Base-by-base conservation (phyloP, 2,329 filamentous ascomycete genomes). In the Claviceps pazoutovae region DNA sequence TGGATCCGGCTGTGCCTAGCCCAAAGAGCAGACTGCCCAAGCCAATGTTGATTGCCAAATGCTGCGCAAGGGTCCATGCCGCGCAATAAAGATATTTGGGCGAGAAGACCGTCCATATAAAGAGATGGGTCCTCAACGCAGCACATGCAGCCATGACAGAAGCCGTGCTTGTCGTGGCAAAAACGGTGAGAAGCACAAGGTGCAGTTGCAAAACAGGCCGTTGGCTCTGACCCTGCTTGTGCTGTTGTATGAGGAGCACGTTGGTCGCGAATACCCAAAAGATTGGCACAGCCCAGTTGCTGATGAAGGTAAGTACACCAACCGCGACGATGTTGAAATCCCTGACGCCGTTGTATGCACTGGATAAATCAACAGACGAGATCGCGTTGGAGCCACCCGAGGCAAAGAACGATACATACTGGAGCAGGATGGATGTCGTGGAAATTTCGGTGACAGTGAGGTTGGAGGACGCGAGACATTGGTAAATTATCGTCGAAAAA, bases 51-150 rank as follows among this genome's bases (percentile, higher is more conserved):
- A 91, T 72, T 39, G 77, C 63, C 55, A 90, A 64, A 76, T 98
- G 91, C 71, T 90, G 88, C 7, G 80, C 86, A 46, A 91, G 62
- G 56, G 79, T 82, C 94, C 93, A 98, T 14, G 85, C 88, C 74
- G 93, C 84, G 56, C 82, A 86, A 65, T 95, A 98, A 58, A 98
- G 70, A 66, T 90, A 97, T 67, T 97, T 98, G 0, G 93, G 93
- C 57, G 88, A 95, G 67, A 98, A 98, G 11, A 98, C 93, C 0
- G 91, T 97, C 93, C 93, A 98, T 55, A 98, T 90, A 64, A 98
- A 98, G 53, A 98, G 67, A 73, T 98, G 93, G 34, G 87, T 88
- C 58, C 91, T 74, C 62, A 98, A 67, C 7, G 79, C 74, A 47
- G 86, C 89, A 66, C 93, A 98, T 16, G 91, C 89, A 14, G 77